These are phyloP conservation scores for Yamadazyma oceani DNA, from an alignment of 1,139 yeast species.

Conservation along the genomic window DNA sequence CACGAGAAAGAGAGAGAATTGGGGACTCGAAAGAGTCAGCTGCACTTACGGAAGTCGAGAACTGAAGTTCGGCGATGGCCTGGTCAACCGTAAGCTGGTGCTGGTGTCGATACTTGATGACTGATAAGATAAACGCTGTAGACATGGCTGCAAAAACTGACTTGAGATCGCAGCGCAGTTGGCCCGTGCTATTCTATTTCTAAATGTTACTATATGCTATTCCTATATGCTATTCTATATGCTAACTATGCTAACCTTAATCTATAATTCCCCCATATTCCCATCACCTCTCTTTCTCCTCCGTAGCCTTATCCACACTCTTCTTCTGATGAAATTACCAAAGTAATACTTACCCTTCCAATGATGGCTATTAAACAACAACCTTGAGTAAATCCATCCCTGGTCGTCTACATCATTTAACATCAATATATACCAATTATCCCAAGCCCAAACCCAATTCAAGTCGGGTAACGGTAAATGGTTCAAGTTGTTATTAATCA, in stretches of 20 bases:
- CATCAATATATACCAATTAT: slow-evolving; percentile 72
- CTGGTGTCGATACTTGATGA: background rate
- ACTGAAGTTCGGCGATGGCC: background rate
- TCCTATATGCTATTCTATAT: no score
- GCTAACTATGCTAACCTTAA: no score
- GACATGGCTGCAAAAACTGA: slow-evolving; percentile 1
- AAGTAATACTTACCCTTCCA: slow-evolving; percentile 64
- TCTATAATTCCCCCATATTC: no score
- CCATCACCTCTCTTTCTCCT: slow-evolving; percentile 9
- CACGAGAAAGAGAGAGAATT: background rate
- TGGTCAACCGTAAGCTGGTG: background rate
- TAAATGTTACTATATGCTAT: no score
- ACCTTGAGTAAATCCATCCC: slow-evolving; percentile 69
- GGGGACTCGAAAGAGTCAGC: no score
- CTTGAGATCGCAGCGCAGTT: no score
- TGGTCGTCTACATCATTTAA: slow-evolving; percentile 70
- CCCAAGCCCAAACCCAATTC: slow-evolving; percentile 74
- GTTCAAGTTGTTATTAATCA: slow-evolving; percentile 31
- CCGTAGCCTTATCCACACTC: slow-evolving; percentile 55
- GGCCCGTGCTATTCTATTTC: background rate
- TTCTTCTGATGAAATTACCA: slow-evolving; percentile 56
- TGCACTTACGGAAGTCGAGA: background rate
- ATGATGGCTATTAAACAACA: slow-evolving; percentile 42
- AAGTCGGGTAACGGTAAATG: slow-evolving; percentile 64
- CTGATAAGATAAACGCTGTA: background rate